Percentiles rank a stretch among this genome's conserved stretches.
These are phyloP conservation scores for Irineochytrium annulatum DNA, from an alignment of 192 early-diverging fungal species.

Conservation along the genomic window DNA sequence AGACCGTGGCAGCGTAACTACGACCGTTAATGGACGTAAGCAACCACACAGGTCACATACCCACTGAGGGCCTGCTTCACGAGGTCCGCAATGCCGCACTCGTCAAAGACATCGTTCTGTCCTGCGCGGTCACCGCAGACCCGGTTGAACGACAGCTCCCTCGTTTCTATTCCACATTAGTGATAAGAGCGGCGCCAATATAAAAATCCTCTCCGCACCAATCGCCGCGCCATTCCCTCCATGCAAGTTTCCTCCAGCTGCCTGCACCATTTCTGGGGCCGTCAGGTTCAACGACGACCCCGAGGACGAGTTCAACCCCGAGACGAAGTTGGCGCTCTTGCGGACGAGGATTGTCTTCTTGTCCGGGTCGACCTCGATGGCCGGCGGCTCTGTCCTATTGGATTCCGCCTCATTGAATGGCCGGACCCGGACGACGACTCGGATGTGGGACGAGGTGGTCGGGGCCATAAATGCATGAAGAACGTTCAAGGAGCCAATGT, in stretches of 20 bases:
- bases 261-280: too few species aligned
- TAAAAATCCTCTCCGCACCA: too few species aligned
- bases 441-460: not conserved
- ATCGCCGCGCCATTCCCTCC: conserved; percentile 10
- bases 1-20: conserved; percentile 50
- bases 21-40: not conserved
- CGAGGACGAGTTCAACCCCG: not conserved
- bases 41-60: conserved; percentile 9
- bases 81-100: conserved; percentile 42
- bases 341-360: conserved; percentile 28
- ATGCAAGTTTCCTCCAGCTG: not conserved
- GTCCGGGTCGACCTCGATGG: conserved; percentile 19
- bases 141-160: conserved; percentile 36
- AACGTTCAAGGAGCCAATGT: too few species aligned
- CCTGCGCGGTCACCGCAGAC: conserved; percentile 29
- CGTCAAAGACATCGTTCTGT: conserved; percentile 42
- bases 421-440: conserved; percentile 23
- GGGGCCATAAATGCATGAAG: too few species aligned
- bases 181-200: too few species aligned
- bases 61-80: conserved; percentile 43
- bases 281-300: too few species aligned
- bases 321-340: not conserved
- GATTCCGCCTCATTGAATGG: conserved; percentile 30
- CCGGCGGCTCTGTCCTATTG: not conserved
- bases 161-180: too few species aligned